Percentiles rank a stretch among this genome's conserved stretches.
Conservation (phyloP, 1,284 basidiomycete species). For the Puccinia polysora region DNA sequence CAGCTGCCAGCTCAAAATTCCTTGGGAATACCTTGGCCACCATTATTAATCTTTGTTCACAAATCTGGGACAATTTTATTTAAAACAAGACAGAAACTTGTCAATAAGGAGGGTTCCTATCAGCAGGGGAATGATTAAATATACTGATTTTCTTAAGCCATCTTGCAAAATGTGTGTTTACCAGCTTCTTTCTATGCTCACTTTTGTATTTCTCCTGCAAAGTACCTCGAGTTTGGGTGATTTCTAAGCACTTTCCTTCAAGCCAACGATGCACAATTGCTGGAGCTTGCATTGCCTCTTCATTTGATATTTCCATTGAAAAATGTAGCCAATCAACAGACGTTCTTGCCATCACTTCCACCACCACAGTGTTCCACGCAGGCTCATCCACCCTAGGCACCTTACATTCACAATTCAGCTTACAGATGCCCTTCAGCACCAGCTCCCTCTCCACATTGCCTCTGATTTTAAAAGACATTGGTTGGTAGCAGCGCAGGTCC, state of each 20-base stretch:
- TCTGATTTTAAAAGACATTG: background rate
- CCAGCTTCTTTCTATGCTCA: background rate
- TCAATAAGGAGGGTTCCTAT: no score
- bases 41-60: no score
- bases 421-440: background rate
- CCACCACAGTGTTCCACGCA: background rate
- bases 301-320: background rate
- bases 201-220: background rate
- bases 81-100: no score
- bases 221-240: background rate
- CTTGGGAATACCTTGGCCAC: no score
- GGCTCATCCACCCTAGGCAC: background rate
- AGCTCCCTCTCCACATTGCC: background rate
- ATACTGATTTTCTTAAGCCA: conserved; percentile 12
- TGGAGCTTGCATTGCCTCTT: background rate
- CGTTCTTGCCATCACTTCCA: conserved; percentile 8
- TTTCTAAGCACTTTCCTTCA: background rate
- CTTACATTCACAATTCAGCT: conserved; percentile 5
- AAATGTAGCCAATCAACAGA: background rate
- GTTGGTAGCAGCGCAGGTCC: background rate
- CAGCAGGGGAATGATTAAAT: no score
- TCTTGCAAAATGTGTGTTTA: background rate
- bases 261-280: conserved; percentile 2
- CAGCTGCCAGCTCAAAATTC: no score
- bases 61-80: no score